A percentile compares a stretch with the other conserved stretches of the same genome.
phyloP scores from a whole-genome alignment of 2,329 filamentous ascomycete genomes.

The Scedosporium apiospermum region DNA sequence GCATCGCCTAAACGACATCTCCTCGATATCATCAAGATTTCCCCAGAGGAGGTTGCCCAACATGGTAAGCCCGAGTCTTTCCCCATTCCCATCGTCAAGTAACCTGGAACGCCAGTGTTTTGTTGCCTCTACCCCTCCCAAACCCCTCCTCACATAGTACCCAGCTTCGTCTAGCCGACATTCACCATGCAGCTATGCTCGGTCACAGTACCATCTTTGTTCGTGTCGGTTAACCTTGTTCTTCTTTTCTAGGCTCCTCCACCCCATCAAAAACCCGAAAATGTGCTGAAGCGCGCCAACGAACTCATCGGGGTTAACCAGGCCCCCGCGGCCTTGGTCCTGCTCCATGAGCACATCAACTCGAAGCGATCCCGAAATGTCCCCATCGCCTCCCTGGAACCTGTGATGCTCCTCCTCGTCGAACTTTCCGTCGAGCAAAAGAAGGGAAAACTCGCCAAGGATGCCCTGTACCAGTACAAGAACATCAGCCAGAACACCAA shows the following conservation, averaged over 20 bases:
- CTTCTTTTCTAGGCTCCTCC: conserved; percentile 66
- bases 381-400: conserved; percentile 90
- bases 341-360: conserved; percentile 98
- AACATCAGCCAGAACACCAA: conserved; percentile 99
- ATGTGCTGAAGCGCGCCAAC: conserved; percentile 96
- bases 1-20: conserved; percentile 2
- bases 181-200: background rate
- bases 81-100: background rate
- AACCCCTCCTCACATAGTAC: background rate
- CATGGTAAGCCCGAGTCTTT: conserved; percentile 15
- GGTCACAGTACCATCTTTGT: background rate
- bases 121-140: conserved; percentile 9
- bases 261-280: conserved; percentile 95
- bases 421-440: conserved; percentile 94
- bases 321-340: conserved; percentile 79
- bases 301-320: conserved; percentile 98
- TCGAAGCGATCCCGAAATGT: conserved; percentile 97
- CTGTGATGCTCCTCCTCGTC: conserved; percentile 95
- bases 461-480: conserved; percentile 99
- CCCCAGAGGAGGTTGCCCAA: conserved; percentile 17
- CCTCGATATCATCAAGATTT: conserved; percentile 3
- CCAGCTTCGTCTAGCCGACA: background rate
- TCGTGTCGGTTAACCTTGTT: background rate
- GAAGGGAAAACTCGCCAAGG: conserved; percentile 97
- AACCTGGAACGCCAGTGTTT: background rate